These are phyloP conservation scores for Chaetomiaceae sp. DNA, from an alignment of 2,329 filamentous ascomycete species.

Conservation along the genomic window DNA sequence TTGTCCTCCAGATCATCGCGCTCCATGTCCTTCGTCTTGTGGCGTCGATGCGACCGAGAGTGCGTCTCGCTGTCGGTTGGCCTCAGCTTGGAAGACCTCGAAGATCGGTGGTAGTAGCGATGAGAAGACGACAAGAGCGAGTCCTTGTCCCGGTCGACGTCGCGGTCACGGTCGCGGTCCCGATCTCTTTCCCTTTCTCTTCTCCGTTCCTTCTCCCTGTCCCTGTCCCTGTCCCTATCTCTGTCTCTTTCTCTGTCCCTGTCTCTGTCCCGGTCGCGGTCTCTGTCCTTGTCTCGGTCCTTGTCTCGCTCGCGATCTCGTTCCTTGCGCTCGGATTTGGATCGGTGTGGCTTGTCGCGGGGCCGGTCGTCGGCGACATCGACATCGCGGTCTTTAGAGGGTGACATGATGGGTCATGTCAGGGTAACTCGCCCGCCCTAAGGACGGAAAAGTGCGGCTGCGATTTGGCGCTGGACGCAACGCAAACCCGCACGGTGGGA, in stretches of 20 bases:
- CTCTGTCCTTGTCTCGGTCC: constrained; percentile 24
- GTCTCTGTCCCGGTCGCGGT: constrained; percentile 29
- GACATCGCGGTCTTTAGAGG: constrained; percentile 32
- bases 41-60: constrained; percentile 35
- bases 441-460: constrained; percentile 19
- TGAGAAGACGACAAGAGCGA: constrained; percentile 19
- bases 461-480: constrained; percentile 2
- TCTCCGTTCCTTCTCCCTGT: constrained; percentile 23
- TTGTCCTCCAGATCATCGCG: constrained; percentile 22
- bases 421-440: constrained; percentile 20
- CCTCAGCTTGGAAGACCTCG: constrained; percentile 38
- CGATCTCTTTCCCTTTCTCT: constrained; percentile 26
- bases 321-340: constrained; percentile 29
- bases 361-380: constrained; percentile 33
- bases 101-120: constrained; percentile 36
- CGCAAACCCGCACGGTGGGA: constrained; percentile 7
- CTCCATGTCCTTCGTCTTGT: constrained; percentile 34
- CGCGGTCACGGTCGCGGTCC: constrained; percentile 32
- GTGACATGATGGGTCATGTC: constrained; percentile 29
- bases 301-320: constrained; percentile 23
- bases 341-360: constrained; percentile 35
- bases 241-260: constrained; percentile 30
- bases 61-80: constrained; percentile 38
- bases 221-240: constrained; percentile 24
- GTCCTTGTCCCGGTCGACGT: constrained; percentile 29